Evolutionary conservation across 164 flowering plant species (phyloP), one percentile per base, ranked within the genome.

Genomic region (Chloranthus sessilifolius): DNA sequence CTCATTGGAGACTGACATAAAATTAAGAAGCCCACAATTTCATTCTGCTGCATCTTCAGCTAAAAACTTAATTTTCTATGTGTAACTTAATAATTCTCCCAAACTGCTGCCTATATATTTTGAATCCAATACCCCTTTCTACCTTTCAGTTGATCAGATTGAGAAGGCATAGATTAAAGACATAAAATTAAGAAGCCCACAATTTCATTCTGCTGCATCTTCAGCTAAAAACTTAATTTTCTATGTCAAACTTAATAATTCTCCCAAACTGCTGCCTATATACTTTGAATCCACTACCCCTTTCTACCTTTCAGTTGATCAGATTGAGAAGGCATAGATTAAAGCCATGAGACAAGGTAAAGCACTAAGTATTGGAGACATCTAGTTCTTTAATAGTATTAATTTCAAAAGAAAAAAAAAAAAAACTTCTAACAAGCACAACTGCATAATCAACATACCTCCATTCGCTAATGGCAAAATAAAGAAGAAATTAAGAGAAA

Each of bases 401-500:
- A 24, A 1, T 15, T 16, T 3, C 14, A 14, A 2, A 7, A 26
- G 9, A 19, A 25, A 19, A 8, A 6, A 10, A 37, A 38, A 36
- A 22, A 10, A 37, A 12, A 38, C 3, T 1, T 19, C 2, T 28
- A 14, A 26, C 14, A 7, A 39, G 7, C n/a, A 24, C n/a, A 34
- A 57, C 8, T 38, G 53, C 5, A 29, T 29, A 46, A 28, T 16
- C 31, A 50, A 61, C 71, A 26, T 77, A 92, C 98, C 92, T 58
- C 74, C 59, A 64, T 86, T 92, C 47, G 65, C 47, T 3, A 82
- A 49, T 38, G 99, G 99, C 71, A 92, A 67, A 49, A 92, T 61
- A 44, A 83, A 86, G 83, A 92, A 88, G 83, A 92, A 92, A 67
- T 92, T 92, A 47, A 85, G 85, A 41, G 99, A 92, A 51, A 92